Evolutionary conservation across 441 rosid species (phyloP).

Genomic region (Populus hybrid): DNA sequence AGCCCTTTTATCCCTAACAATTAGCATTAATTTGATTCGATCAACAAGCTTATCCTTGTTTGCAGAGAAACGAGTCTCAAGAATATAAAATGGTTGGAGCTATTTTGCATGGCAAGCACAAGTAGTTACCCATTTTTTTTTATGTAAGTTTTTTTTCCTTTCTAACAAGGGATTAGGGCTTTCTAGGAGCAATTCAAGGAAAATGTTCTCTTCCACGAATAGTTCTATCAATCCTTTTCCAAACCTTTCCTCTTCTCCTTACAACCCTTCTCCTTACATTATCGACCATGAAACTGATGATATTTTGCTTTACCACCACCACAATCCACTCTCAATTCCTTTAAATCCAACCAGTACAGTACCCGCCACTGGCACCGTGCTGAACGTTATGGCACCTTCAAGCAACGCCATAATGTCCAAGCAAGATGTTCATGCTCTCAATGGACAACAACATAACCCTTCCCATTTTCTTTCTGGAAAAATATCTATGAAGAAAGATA

Average conservation of each 20-base stretch:
- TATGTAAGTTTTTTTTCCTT: no score
- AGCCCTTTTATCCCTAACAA: no score
- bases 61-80: no score
- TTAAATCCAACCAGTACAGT: conserved; percentile 12
- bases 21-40: no score
- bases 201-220: conserved; percentile 31
- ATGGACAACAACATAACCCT: neutral
- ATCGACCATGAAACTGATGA: conserved; percentile 10
- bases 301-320: conserved; percentile 14
- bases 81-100: no score
- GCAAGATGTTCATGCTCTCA: neutral
- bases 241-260: neutral
- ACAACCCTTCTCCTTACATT: conserved; percentile 4
- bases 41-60: no score
- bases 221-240: conserved; percentile 9
- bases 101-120: no score
- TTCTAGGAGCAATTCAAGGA: neutral
- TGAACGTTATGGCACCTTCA: conserved; percentile 11
- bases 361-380: conserved; percentile 11
- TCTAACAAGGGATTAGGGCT: conserved; percentile 4
- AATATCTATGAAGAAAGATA: conserved; percentile 46
- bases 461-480: conserved; percentile 15
- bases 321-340: conserved; percentile 19
- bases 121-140: no score
- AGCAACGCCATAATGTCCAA: conserved; percentile 7